Evolutionary conservation across 139 green algal genomes (phyloP).

Genomic region (Ettlia oleoabundans): DNA sequence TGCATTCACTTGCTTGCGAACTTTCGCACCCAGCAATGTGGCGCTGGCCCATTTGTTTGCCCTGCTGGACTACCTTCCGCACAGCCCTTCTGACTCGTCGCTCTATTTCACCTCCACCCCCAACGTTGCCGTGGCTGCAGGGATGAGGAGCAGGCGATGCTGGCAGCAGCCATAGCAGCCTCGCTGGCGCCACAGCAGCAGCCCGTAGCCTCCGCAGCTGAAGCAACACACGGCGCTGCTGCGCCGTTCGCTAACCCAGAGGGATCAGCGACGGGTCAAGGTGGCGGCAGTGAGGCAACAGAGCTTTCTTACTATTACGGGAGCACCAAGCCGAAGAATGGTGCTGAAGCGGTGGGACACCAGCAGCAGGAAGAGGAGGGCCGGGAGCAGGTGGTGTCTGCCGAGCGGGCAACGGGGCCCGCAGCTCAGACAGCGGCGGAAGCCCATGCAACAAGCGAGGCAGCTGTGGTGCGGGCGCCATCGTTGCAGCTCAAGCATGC

Average conservation of each 20-base stretch:
- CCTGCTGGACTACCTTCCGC: neutral
- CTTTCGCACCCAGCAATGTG: too few species aligned
- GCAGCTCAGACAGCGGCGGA: neutral
- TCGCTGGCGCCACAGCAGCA: constrained; percentile 28
- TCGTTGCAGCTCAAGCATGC: constrained; percentile 2
- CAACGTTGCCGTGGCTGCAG: constrained; percentile 19
- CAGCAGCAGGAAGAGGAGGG: neutral
- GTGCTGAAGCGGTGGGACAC: neutral
- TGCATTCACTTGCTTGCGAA: too few species aligned
- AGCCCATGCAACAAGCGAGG: constrained; percentile 3
- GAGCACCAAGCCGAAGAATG: too few species aligned
- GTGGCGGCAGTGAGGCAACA: too few species aligned
- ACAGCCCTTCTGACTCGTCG: neutral
- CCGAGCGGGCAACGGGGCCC: neutral
- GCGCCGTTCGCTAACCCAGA: too few species aligned
- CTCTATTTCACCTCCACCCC: neutral
- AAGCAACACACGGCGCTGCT: too few species aligned
- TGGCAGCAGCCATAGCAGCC: constrained; percentile 41
- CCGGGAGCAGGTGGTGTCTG: neutral
- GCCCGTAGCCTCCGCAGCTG: neutral
- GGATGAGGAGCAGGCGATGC: constrained; percentile 48
- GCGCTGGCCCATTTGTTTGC: too few species aligned
- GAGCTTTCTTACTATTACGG: too few species aligned
- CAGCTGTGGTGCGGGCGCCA: neutral
- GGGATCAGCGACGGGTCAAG: too few species aligned